phyloP scores from a whole-genome alignment of 768 basidiomycete species.

The Rhizopogon vesiculosus region DNA sequence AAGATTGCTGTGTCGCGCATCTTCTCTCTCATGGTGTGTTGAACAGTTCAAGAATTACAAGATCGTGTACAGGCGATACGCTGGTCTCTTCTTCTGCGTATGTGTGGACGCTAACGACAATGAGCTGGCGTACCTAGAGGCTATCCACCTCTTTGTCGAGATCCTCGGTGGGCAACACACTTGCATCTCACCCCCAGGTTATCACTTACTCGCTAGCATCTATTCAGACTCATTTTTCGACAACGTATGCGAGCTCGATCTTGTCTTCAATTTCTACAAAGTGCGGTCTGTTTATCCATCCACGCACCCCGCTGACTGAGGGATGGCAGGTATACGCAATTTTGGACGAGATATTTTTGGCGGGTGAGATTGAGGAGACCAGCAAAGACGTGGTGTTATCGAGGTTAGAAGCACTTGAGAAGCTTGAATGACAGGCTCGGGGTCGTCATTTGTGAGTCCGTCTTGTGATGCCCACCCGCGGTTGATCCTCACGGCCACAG shows the following conservation, averaged over 20 bases:
- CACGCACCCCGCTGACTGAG: neutral
- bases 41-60: conserved; percentile 94
- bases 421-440: conserved; percentile 60
- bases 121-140: conserved; percentile 94
- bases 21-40: conserved; percentile 4
- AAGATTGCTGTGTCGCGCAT: neutral
- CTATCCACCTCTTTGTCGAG: conserved; percentile 97
- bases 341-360: conserved; percentile 95
- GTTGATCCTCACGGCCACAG: neutral
- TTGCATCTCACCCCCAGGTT: neutral
- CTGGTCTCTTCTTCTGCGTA: conserved; percentile 95
- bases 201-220: neutral
- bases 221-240: conserved; percentile 91
- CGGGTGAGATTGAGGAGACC: conserved; percentile 98
- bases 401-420: conserved; percentile 88
- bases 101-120: conserved; percentile 99
- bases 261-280: conserved; percentile 99
- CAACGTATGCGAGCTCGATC: conserved; percentile 96
- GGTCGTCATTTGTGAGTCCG: neutral
- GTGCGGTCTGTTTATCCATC: conserved; percentile 29
- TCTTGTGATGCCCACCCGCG: neutral
- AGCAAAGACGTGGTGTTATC: conserved; percentile 93
- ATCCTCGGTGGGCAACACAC: conserved; percentile 67
- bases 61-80: conserved; percentile 94
- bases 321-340: conserved; percentile 86